phyloP scores from a whole-genome alignment of 2,329 filamentous ascomycete species.

The Cadophora luteo-olivacea region DNA sequence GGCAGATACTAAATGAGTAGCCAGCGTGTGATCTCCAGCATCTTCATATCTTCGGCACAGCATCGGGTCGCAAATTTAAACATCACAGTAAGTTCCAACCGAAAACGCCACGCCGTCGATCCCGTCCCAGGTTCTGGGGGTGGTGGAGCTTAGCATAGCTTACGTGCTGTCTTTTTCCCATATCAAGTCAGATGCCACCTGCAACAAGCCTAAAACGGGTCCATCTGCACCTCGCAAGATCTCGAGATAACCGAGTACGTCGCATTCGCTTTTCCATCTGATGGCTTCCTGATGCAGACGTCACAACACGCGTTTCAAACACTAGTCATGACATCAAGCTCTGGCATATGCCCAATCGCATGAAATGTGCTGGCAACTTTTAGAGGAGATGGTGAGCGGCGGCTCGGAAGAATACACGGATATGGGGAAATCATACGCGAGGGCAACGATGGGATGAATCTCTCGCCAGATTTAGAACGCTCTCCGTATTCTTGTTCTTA shows the following conservation, averaged over 20 bases:
- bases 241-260: neutral
- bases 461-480: neutral
- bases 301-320: constrained; percentile 4
- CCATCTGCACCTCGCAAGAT: constrained; percentile 8
- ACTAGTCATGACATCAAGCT: neutral
- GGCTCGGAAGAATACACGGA: neutral
- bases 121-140: neutral
- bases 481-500: neutral
- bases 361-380: too few relatives aligned
- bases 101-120: neutral
- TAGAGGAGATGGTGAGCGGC: too few relatives aligned
- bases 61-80: neutral
- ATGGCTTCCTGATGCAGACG: neutral
- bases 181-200: too few relatives aligned
- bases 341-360: neutral
- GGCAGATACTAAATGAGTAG: neutral
- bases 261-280: neutral
- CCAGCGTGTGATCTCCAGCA: neutral
- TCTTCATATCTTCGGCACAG: neutral
- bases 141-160: neutral
- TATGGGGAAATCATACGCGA: neutral
- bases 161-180: too few relatives aligned
- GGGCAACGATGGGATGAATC: neutral
- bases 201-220: neutral
- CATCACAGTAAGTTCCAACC: neutral